Evolutionary conservation across 2,329 filamentous ascomycete genomes (phyloP).

Genomic region (Dothideomycetes sp.): DNA sequence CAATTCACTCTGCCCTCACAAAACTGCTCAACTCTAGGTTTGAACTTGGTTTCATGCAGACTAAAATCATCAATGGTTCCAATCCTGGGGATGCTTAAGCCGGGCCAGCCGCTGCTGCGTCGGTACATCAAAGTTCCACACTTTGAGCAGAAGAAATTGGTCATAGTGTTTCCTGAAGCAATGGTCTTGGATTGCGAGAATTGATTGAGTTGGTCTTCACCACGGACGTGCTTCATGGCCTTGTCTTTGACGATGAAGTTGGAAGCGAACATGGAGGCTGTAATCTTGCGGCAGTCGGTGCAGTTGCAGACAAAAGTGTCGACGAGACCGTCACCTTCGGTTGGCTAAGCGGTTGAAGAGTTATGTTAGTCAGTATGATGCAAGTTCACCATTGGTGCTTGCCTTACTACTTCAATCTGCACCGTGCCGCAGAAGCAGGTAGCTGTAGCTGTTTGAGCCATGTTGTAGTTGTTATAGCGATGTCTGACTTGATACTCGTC

Average conservation of each 20-base stretch:
- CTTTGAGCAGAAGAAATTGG: constrained; percentile 51
- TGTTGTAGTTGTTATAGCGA: no score
- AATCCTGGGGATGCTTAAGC: constrained; percentile 42
- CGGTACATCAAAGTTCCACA: constrained; percentile 57
- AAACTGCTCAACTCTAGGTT: constrained; percentile 46
- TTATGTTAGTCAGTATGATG: not conserved
- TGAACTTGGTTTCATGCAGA: constrained; percentile 48
- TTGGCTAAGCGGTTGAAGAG: constrained; percentile 24
- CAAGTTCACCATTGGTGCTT: not conserved
- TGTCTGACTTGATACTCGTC: no score
- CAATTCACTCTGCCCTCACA: constrained; percentile 44
- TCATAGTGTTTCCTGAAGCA: constrained; percentile 43
- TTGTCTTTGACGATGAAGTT: constrained; percentile 45
- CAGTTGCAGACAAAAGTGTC: constrained; percentile 52
- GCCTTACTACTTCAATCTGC: constrained; percentile 44
- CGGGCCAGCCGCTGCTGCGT: constrained; percentile 36
- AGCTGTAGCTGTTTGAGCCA: constrained; percentile 45
- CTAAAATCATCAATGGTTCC: constrained; percentile 55
- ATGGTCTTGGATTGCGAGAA: constrained; percentile 43
- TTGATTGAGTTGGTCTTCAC: constrained; percentile 40
- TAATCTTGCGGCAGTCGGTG: constrained; percentile 52
- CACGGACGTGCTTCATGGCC: constrained; percentile 42
- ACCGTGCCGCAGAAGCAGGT: constrained; percentile 52
- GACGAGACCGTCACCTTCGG: constrained; percentile 36
- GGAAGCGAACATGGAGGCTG: constrained; percentile 52